Evolutionary conservation across 2,329 filamentous ascomycete genomes (phyloP).

Genomic region (Pyricularia grisea): DNA sequence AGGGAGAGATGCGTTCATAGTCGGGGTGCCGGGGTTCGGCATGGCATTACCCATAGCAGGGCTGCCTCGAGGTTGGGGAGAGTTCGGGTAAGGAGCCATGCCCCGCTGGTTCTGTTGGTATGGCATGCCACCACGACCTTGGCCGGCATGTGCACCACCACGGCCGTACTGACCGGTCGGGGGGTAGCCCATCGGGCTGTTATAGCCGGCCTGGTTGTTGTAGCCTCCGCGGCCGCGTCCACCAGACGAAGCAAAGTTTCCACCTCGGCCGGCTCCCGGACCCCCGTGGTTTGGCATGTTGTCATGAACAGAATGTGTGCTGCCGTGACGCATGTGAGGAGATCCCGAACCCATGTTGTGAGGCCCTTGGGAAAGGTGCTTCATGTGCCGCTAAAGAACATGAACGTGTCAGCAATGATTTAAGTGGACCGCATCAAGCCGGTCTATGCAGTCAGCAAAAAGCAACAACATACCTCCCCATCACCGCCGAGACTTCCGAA

Average conservation of each 20-base stretch:
- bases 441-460: conserved; percentile 5
- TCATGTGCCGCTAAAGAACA: conserved; percentile 52
- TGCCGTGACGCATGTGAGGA: conserved; percentile 75
- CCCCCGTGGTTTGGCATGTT: conserved; percentile 58
- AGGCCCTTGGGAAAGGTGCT: conserved; percentile 54
- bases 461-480: conserved; percentile 55
- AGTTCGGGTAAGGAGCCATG: conserved; percentile 44
- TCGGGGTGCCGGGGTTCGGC: conserved; percentile 51
- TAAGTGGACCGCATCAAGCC: background rate
- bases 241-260: conserved; percentile 38
- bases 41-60: conserved; percentile 57
- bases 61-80: conserved; percentile 57
- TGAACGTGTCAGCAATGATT: conserved; percentile 14
- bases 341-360: conserved; percentile 37
- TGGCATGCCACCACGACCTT: conserved; percentile 40
- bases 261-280: conserved; percentile 45
- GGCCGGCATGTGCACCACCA: conserved; percentile 34
- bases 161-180: conserved; percentile 26
- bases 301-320: conserved; percentile 71
- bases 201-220: conserved; percentile 39
- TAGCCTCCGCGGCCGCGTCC: conserved; percentile 35
- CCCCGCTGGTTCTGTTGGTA: conserved; percentile 1
- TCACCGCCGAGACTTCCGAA: conserved; percentile 81
- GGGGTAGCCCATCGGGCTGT: conserved; percentile 32
- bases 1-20: conserved; percentile 58